phyloP scores from a whole-genome alignment of 192 early-diverging fungal genomes.

The Coemansia sp. region DNA sequence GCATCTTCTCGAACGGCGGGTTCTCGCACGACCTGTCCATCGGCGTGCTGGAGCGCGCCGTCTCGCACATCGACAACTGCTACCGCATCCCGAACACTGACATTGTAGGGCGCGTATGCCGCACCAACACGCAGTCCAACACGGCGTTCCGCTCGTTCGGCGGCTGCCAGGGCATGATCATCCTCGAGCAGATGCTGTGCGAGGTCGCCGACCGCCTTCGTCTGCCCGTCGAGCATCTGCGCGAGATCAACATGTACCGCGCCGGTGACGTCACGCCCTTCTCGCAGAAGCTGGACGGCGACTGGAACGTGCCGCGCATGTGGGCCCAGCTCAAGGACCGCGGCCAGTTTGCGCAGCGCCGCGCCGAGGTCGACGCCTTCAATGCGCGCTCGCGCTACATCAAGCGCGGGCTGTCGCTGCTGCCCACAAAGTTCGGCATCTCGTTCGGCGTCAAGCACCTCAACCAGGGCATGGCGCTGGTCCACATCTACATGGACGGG shows the following conservation, averaged over 20 bases:
- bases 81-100: conserved; percentile 74
- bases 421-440: conserved; percentile 86
- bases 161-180: conserved; percentile 81
- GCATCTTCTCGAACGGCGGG: conserved; percentile 63
- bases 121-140: conserved; percentile 82
- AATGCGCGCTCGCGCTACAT: conserved; percentile 70
- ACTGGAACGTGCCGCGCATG: conserved; percentile 70
- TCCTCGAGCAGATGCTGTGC: conserved; percentile 73
- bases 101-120: conserved; percentile 68
- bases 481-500: conserved; percentile 85
- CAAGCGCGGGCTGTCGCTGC: conserved; percentile 75
- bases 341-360: conserved; percentile 57
- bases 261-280: conserved; percentile 72
- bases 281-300: conserved; percentile 59
- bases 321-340: conserved; percentile 67
- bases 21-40: conserved; percentile 67
- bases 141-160: conserved; percentile 89
- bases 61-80: conserved; percentile 77
- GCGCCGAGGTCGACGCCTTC: conserved; percentile 61
- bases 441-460: conserved; percentile 72
- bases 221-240: conserved; percentile 61
- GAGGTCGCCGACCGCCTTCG: conserved; percentile 75
- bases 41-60: conserved; percentile 71
- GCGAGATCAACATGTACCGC: conserved; percentile 71
- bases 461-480: conserved; percentile 83